Evolutionary conservation across 78 protist species (phyloP).

Genomic region (Speleostelium caveatum): DNA sequence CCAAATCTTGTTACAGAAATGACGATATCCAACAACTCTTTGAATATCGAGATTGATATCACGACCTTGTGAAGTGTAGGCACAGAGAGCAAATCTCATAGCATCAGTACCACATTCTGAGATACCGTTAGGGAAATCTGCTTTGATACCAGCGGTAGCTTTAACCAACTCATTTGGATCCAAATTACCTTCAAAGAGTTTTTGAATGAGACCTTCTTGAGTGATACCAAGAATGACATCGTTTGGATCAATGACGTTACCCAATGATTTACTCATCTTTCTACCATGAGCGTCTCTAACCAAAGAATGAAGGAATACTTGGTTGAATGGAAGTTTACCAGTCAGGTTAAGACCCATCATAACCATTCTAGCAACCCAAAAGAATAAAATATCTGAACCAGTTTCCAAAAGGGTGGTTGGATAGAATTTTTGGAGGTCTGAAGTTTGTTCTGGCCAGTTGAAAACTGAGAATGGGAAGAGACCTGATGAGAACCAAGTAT

Average conservation of each 20-base stretch:
- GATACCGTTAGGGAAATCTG: conserved; percentile 98
- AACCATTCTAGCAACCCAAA: conserved; percentile 99
- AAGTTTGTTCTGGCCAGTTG: conserved; percentile 98
- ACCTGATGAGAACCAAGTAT: conserved; percentile 99
- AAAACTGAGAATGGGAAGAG: conserved; percentile 98
- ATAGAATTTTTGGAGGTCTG: conserved; percentile 88
- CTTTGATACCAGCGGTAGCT: conserved; percentile 80
- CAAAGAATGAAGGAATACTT: conserved; percentile 96
- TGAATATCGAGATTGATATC: conserved; percentile 96
- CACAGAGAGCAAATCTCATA: conserved; percentile 96
- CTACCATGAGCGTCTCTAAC: conserved; percentile 96
- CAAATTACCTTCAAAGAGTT: conserved; percentile 91
- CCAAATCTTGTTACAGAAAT: conserved; percentile 99
- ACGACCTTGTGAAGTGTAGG: conserved; percentile 89
- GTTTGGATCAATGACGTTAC: conserved; percentile 99
- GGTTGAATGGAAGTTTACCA: conserved; percentile 94
- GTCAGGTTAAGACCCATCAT: conserved; percentile 95
- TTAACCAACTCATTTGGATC: conserved; percentile 75
- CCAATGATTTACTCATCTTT: conserved; percentile 97
- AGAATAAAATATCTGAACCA: conserved; percentile 99
- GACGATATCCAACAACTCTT: conserved; percentile 92
- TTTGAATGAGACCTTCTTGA: conserved; percentile 71
- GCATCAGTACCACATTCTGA: conserved; percentile 99
- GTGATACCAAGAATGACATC: conserved; percentile 96
- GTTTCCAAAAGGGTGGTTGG: conserved; percentile 99